These are phyloP conservation scores for Trichosporon sp. DNA, from an alignment of 1,284 basidiomycete genomes.

Conservation along the genomic window DNA sequence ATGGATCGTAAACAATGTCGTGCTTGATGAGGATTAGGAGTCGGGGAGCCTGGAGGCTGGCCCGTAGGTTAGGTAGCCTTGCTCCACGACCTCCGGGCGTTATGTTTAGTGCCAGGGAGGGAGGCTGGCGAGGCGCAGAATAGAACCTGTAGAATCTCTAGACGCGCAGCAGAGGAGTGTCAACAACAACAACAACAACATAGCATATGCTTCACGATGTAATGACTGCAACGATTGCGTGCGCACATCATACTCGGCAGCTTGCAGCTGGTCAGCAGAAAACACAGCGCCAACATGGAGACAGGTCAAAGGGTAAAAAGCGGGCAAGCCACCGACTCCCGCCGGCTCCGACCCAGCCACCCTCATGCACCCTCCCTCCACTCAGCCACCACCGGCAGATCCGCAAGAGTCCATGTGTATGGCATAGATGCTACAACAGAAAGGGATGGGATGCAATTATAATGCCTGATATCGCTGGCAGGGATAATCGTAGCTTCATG, in stretches of 20 bases:
- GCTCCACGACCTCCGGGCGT: too few relatives aligned
- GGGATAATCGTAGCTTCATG: background rate
- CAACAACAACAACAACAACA: background rate
- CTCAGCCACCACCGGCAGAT: background rate
- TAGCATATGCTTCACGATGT: background rate
- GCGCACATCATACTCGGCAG: too few relatives aligned
- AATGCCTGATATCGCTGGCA: background rate
- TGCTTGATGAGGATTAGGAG: background rate
- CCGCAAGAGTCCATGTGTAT: background rate
- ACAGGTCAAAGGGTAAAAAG: background rate
- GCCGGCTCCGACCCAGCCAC: background rate
- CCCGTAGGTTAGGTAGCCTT: too few relatives aligned
- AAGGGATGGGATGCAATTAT: background rate
- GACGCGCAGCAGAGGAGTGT: too few relatives aligned
- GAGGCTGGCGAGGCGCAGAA: background rate
- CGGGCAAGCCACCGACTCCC: background rate
- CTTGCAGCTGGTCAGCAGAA: too few relatives aligned
- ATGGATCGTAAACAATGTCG: slow-evolving; percentile 58
- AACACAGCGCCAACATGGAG: too few relatives aligned
- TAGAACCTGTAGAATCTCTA: background rate
- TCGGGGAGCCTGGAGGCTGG: too few relatives aligned
- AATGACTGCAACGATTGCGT: background rate
- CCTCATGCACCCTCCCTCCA: too few relatives aligned
- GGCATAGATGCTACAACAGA: slow-evolving; percentile 3
- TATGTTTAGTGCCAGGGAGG: too few relatives aligned